A percentile compares a stretch with the other conserved stretches of the same genome.
Conservation (phyloP, 164 flowering plant species). For the Kalanchoe fedtschenkoi region DNA sequence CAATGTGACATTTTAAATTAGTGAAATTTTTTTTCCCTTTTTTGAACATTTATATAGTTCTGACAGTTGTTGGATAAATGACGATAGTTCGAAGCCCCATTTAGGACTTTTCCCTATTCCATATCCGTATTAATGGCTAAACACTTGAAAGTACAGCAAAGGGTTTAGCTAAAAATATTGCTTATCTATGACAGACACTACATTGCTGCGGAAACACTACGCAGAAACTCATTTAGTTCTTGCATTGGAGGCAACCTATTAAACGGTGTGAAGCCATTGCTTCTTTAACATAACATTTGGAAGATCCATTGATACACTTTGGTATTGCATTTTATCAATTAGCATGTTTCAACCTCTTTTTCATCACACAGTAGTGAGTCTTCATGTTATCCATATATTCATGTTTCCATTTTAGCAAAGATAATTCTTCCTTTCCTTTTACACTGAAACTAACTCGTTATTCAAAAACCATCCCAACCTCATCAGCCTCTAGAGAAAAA, state of each 20-base stretch:
- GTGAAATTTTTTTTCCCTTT: no score
- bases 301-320: not conserved
- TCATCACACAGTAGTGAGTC: not conserved
- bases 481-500: no score
- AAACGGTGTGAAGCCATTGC: not conserved
- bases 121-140: no score
- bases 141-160: not conserved
- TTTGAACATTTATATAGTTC: no score
- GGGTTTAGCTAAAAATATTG: not conserved
- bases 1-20: no score
- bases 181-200: no score
- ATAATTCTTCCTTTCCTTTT: not conserved
- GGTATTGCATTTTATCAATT: not conserved
- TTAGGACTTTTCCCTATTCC: no score
- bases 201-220: not conserved
- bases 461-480: no score
- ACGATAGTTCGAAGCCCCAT: no score
- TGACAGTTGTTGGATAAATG: no score
- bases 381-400: not conserved
- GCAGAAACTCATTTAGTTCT: not conserved
- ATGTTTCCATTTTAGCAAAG: not conserved
- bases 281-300: not conserved
- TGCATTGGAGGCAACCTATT: not conserved
- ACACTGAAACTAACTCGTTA: not conserved
- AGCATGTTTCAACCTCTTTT: not conserved